Conservation (phyloP, 441 rosid species). For the Adansonia madagascariensis region DNA sequence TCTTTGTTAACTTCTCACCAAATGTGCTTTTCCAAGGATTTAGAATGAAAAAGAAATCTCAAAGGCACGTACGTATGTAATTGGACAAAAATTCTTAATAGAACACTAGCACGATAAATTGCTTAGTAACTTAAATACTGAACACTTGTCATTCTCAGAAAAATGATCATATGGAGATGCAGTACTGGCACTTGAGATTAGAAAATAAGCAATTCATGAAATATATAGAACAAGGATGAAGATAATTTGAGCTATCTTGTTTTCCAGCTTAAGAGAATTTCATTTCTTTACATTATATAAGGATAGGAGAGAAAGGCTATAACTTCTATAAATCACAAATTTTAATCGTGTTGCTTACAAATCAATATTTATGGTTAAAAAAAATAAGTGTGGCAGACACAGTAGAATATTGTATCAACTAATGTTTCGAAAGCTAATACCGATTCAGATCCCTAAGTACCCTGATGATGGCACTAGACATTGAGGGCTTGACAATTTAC, state of each 20-base stretch:
- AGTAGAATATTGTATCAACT: background rate
- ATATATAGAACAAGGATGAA: background rate
- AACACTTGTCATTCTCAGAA: no score
- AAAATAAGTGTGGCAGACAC: background rate
- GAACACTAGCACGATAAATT: no score
- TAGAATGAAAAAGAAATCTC: no score
- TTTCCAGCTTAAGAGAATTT: background rate
- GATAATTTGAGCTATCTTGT: background rate
- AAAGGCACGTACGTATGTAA: no score
- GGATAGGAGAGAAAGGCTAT: background rate
- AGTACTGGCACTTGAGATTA: background rate
- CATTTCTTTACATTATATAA: background rate
- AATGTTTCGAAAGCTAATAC: background rate
- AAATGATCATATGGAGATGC: no score
- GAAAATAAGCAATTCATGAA: background rate
- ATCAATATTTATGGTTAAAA: background rate
- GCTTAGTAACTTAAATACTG: no score
- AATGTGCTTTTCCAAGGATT: no score
- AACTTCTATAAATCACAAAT: background rate
- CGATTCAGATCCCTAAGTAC: background rate
- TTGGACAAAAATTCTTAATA: no score
- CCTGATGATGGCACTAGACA: constrained; percentile 35
- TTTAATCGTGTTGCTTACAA: no score
- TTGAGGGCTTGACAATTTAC: constrained; percentile 79
- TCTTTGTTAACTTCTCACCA: no score